Percentiles rank a stretch among this genome's conserved stretches.
Evolutionary conservation across 2,329 filamentous ascomycete genomes (phyloP).

Genomic region (Sclerotiophoma versabilis): DNA sequence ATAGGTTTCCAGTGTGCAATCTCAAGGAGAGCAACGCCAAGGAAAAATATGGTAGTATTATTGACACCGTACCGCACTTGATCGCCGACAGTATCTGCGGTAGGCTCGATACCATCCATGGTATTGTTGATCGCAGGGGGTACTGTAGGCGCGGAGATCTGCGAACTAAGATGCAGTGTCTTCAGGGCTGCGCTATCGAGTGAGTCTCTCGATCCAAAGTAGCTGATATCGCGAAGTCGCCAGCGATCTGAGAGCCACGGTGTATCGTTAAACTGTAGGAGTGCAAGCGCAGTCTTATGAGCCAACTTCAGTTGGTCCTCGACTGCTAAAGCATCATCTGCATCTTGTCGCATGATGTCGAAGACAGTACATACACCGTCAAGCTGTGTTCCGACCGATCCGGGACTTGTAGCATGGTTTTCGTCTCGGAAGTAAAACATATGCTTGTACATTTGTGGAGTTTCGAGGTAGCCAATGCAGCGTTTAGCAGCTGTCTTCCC

Average conservation of each 20-base stretch:
- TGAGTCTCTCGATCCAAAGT: slow-evolving; percentile 13
- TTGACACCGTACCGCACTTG: slow-evolving; percentile 32
- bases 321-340: slow-evolving; percentile 10
- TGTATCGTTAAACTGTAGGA: slow-evolving; percentile 30
- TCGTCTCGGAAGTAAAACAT: slow-evolving; percentile 28
- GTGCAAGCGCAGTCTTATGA: slow-evolving; percentile 23
- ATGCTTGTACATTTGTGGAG: slow-evolving; percentile 27
- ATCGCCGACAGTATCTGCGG: slow-evolving; percentile 11
- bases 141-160: slow-evolving; percentile 12
- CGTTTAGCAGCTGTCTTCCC: background rate
- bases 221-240: slow-evolving; percentile 26
- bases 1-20: slow-evolving; percentile 34
- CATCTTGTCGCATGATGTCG: slow-evolving; percentile 23
- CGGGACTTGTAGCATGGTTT: background rate
- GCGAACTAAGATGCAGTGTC: slow-evolving; percentile 29
- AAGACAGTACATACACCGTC: slow-evolving; percentile 8
- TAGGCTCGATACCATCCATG: slow-evolving; percentile 28
- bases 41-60: slow-evolving; percentile 33
- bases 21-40: slow-evolving; percentile 36
- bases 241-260: slow-evolving; percentile 32
- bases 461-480: slow-evolving; percentile 35
- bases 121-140: background rate
- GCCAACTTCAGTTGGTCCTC: slow-evolving; percentile 29
- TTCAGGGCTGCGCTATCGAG: slow-evolving; percentile 21
- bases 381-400: background rate